A percentile compares a stretch with the other conserved stretches of the same genome.
Conservation (phyloP, 257 asterid species). For the Nicotiana noctiflora region DNA sequence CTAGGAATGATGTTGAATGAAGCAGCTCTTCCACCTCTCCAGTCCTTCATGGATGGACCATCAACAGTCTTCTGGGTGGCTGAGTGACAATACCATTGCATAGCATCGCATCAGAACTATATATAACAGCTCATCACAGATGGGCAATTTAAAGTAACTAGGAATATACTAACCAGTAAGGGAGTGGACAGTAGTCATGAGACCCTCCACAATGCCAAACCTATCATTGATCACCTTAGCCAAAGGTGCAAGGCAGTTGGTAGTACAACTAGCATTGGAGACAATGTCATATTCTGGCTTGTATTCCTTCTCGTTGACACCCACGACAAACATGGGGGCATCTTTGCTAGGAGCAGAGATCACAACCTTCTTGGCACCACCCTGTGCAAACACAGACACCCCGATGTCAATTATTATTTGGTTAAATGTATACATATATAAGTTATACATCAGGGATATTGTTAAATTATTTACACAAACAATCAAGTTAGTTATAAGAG, state of each 20-base stretch:
- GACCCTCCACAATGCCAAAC: slow-evolving; percentile 78
- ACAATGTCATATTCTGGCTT: slow-evolving; percentile 51
- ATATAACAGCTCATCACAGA: not conserved
- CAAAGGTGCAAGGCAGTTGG: slow-evolving; percentile 73
- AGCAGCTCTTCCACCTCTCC: slow-evolving; percentile 94
- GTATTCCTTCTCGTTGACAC: slow-evolving; percentile 78
- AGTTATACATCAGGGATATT: too few relatives aligned
- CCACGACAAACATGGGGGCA: slow-evolving; percentile 81
- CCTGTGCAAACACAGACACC: slow-evolving; percentile 30
- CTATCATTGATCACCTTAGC: slow-evolving; percentile 72
- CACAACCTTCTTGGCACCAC: slow-evolving; percentile 84
- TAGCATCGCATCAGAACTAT: not conserved
- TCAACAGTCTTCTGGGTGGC: slow-evolving; percentile 79
- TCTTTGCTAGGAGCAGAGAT: slow-evolving; percentile 79
- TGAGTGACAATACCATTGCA: not conserved
- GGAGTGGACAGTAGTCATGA: slow-evolving; percentile 75
- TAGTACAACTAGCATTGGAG: slow-evolving; percentile 82
- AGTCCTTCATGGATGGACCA: slow-evolving; percentile 84
- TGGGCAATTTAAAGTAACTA: not conserved
- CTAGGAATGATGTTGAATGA: slow-evolving; percentile 81
- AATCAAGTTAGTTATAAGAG: too few relatives aligned
- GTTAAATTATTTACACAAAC: too few relatives aligned
- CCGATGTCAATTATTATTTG: not conserved
- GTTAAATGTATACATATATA: too few relatives aligned
- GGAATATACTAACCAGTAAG: slow-evolving; percentile 42